Evolutionary conservation across 2,329 filamentous ascomycete species (phyloP).

Genomic region (Cladophialophora psammophila): DNA sequence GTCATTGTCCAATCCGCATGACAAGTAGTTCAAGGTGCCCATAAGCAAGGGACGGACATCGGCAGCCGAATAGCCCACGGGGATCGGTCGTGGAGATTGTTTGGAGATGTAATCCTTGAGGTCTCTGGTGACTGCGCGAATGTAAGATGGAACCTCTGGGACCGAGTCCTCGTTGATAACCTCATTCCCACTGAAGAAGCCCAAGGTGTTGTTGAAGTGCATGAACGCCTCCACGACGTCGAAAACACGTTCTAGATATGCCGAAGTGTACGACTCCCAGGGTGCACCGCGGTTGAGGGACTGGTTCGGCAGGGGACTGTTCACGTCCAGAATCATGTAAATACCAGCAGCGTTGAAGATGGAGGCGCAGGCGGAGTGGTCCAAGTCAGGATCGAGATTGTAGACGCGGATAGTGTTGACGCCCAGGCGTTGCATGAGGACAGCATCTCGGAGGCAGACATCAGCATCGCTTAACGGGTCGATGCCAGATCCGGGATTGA

Average conservation of each 20-base stretch:
- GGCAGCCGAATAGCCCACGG: constrained; percentile 73
- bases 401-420: constrained; percentile 71
- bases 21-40: constrained; percentile 68
- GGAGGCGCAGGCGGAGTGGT: constrained; percentile 68
- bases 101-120: constrained; percentile 72
- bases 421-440: constrained; percentile 68
- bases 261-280: constrained; percentile 61
- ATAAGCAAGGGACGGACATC: constrained; percentile 67
- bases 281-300: constrained; percentile 65
- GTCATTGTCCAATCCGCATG: constrained; percentile 60
- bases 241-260: constrained; percentile 66
- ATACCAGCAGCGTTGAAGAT: constrained; percentile 73
- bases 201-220: constrained; percentile 69
- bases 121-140: constrained; percentile 70
- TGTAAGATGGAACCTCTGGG: constrained; percentile 63
- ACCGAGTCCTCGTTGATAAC: constrained; percentile 69
- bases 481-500: constrained; percentile 55
- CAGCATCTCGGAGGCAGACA: constrained; percentile 68
- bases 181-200: constrained; percentile 73
- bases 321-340: constrained; percentile 72
- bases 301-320: constrained; percentile 64
- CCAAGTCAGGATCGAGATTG: constrained; percentile 65
- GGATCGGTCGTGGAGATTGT: constrained; percentile 64
- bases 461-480: constrained; percentile 67
- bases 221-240: constrained; percentile 72